A percentile compares a stretch with the other conserved stretches of the same genome.
phyloP scores from a whole-genome alignment of 208 protist genomes.

The Balamuthia mandrillaris region DNA sequence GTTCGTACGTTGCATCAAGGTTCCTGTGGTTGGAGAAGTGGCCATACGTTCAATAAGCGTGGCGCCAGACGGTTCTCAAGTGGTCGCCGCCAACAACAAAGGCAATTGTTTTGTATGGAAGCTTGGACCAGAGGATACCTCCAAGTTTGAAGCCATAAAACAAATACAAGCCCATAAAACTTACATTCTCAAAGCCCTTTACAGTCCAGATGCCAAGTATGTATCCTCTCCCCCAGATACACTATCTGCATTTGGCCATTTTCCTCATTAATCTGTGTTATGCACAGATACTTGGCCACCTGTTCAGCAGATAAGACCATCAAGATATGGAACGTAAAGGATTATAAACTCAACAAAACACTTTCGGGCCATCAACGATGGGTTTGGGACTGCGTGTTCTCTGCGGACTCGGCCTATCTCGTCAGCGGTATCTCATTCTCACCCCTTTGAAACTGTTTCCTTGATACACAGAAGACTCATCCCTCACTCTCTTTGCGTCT shows the following conservation, averaged over 20 bases:
- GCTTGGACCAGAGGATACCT: conserved; percentile 49
- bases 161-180: conserved; percentile 67
- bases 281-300: conserved; percentile 71
- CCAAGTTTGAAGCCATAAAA: conserved; percentile 15
- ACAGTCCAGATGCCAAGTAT: conserved; percentile 72
- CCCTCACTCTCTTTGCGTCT: not conserved
- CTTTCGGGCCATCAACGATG: conserved; percentile 73
- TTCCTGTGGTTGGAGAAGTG: conserved; percentile 64
- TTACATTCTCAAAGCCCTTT: conserved; percentile 74
- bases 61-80: conserved; percentile 51
- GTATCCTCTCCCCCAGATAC: not conserved
- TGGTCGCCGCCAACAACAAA: conserved; percentile 72
- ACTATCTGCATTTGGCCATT: not conserved
- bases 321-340: conserved; percentile 73
- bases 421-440: conserved; percentile 63
- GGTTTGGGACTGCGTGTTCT: conserved; percentile 86
- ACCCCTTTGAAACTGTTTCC: not conserved
- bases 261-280: not conserved
- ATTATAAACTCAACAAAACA: conserved; percentile 52
- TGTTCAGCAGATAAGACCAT: conserved; percentile 77
- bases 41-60: conserved; percentile 68
- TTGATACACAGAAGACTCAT: not conserved
- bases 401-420: conserved; percentile 79
- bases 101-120: conserved; percentile 65
- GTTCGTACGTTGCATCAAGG: not conserved